phyloP scores from a whole-genome alignment of 768 basidiomycete genomes.

The Boletus pseudo-olivaceus region DNA sequence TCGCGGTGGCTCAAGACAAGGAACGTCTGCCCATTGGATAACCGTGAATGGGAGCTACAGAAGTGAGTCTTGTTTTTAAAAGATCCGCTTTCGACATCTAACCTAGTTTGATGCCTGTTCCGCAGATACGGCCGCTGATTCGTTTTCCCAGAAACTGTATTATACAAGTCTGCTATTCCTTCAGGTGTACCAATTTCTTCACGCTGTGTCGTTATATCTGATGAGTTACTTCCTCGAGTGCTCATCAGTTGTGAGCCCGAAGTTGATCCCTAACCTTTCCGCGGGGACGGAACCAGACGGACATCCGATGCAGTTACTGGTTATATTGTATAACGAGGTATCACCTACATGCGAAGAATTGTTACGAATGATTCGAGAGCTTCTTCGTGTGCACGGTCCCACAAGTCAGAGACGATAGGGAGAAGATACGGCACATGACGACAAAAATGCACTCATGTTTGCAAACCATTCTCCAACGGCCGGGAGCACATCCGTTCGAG shows the following conservation, averaged over 20 bases:
- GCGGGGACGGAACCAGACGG: background rate
- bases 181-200: constrained; percentile 13
- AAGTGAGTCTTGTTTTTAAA: constrained; percentile 56
- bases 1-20: constrained; percentile 98
- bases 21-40: constrained; percentile 92
- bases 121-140: constrained; percentile 41
- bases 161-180: constrained; percentile 9
- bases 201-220: background rate
- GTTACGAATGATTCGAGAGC: background rate
- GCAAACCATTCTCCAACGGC: background rate
- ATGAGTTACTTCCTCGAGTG: background rate
- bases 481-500: constrained; percentile 15
- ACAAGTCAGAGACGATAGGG: background rate
- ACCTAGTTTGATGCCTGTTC: background rate
- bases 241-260: background rate
- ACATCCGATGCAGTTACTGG: background rate
- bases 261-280: no score
- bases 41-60: constrained; percentile 95
- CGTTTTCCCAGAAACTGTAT: constrained; percentile 13
- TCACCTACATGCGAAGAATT: background rate
- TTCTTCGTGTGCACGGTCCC: background rate
- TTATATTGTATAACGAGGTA: background rate
- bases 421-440: background rate
- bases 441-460: background rate
- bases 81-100: background rate